Conservation (phyloP, 2,329 filamentous ascomycete species). For the Colletotrichum sojae region DNA sequence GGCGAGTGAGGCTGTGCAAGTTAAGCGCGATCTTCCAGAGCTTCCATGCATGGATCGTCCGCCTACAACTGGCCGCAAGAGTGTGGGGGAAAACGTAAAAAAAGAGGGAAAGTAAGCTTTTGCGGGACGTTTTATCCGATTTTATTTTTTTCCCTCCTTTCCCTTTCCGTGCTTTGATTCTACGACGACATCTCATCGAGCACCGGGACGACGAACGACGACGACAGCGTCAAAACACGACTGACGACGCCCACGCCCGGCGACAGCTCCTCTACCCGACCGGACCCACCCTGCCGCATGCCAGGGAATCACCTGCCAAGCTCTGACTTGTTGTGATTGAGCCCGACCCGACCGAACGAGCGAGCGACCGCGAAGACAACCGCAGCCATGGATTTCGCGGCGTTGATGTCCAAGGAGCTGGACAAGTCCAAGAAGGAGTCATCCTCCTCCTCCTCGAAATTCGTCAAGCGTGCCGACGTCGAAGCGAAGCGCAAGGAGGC, state of each 20-base stretch:
- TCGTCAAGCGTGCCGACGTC: constrained; percentile 85
- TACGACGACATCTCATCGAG: constrained; percentile 35
- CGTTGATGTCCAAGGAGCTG: constrained; percentile 94
- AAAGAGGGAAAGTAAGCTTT: constrained; percentile 32
- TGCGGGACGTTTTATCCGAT: constrained; percentile 35
- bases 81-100: constrained; percentile 34
- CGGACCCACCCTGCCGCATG: background rate
- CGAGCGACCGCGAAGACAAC: constrained; percentile 6
- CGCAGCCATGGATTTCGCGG: constrained; percentile 89
- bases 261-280: constrained; percentile 1
- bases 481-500: constrained; percentile 85
- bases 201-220: too few species aligned
- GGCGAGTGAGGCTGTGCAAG: constrained; percentile 42
- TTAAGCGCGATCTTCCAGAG: constrained; percentile 40
- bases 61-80: constrained; percentile 26
- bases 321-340: background rate
- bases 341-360: background rate
- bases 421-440: constrained; percentile 76
- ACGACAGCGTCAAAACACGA: constrained; percentile 10
- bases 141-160: constrained; percentile 10
- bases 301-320: constrained; percentile 3
- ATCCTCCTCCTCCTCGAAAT: constrained; percentile 74
- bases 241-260: constrained; percentile 4
- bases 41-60: constrained; percentile 41
- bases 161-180: background rate